Evolutionary conservation across 2,329 filamentous ascomycete genomes (phyloP).

Genomic region (Colletotrichum cereale): DNA sequence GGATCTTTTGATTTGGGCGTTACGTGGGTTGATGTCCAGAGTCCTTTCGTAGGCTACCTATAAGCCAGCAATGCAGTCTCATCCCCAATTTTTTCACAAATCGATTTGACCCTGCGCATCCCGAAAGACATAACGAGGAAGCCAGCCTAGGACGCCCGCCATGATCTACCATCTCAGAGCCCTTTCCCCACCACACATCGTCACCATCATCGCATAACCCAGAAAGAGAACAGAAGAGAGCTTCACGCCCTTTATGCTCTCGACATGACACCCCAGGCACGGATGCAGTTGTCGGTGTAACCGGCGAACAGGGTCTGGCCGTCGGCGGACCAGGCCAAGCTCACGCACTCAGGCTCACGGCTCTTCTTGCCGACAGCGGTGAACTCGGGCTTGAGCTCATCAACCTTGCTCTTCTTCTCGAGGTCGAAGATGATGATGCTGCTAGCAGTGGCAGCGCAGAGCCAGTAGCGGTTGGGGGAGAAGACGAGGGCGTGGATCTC

Average conservation of each 20-base stretch:
- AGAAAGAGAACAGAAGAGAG: constrained; percentile 38
- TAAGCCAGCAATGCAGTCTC: constrained; percentile 50
- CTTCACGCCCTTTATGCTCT: constrained; percentile 72
- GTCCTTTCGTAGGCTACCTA: constrained; percentile 53
- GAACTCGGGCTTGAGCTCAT: constrained; percentile 99
- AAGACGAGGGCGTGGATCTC: constrained; percentile 99
- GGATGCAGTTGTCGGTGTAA: constrained; percentile 99
- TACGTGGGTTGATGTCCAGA: constrained; percentile 56
- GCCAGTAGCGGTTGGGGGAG: constrained; percentile 99
- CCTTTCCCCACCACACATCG: constrained; percentile 39
- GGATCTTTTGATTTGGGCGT: constrained; percentile 48
- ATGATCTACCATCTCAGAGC: constrained; percentile 55
- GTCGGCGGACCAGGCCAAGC: constrained; percentile 96
- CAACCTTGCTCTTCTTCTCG: constrained; percentile 99
- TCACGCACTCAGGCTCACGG: constrained; percentile 98
- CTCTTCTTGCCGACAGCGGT: constrained; percentile 97
- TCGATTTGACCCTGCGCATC: constrained; percentile 51
- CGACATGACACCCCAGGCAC: constrained; percentile 98
- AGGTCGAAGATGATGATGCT: constrained; percentile 99
- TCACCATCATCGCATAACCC: constrained; percentile 39
- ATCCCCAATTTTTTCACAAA: constrained; percentile 42
- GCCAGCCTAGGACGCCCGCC: constrained; percentile 61
- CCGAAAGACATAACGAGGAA: constrained; percentile 61
- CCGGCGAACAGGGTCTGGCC: constrained; percentile 99
- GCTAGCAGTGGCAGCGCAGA: constrained; percentile 96